Percentiles rank a stretch among this genome's conserved stretches.
These are phyloP conservation scores for Solanum hybrid DNA, from an alignment of 305 asterid species.

Conservation along the genomic window DNA sequence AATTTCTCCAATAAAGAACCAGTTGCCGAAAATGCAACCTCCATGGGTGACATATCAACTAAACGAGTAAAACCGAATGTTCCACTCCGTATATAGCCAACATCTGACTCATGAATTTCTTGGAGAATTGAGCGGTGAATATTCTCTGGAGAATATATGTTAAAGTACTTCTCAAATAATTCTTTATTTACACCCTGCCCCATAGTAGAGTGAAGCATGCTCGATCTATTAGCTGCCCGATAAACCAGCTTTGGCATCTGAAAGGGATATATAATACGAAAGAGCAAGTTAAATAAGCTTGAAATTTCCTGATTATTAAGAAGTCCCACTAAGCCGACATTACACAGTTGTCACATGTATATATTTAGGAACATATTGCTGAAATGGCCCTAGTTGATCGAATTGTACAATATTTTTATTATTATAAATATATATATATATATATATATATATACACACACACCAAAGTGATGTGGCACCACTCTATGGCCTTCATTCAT, in stretches of 20 bases:
- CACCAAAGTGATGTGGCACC: background rate
- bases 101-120: slow-evolving; percentile 21
- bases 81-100: slow-evolving; percentile 36
- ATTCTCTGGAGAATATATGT: slow-evolving; percentile 76
- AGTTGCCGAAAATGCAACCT: slow-evolving; percentile 60
- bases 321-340: background rate
- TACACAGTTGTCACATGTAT: background rate
- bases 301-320: background rate
- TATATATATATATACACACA: background rate
- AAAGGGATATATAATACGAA: slow-evolving; percentile 12
- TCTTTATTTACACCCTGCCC: slow-evolving; percentile 30
- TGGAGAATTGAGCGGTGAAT: slow-evolving; percentile 41
- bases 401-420: background rate
- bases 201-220: slow-evolving; percentile 23
- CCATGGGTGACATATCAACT: slow-evolving; percentile 73
- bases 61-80: slow-evolving; percentile 77
- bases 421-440: too few species aligned
- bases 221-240: slow-evolving; percentile 42
- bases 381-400: background rate
- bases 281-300: slow-evolving; percentile 5
- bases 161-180: slow-evolving; percentile 49
- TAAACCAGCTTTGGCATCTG: slow-evolving; percentile 86
- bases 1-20: slow-evolving; percentile 71
- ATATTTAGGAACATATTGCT: background rate
- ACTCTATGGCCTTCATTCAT: background rate